Evolutionary conservation across 495 filamentous ascomycete species (phyloP), one percentile per base, ranked within the genome.

Genomic region (Neurospora tetraspora): DNA sequence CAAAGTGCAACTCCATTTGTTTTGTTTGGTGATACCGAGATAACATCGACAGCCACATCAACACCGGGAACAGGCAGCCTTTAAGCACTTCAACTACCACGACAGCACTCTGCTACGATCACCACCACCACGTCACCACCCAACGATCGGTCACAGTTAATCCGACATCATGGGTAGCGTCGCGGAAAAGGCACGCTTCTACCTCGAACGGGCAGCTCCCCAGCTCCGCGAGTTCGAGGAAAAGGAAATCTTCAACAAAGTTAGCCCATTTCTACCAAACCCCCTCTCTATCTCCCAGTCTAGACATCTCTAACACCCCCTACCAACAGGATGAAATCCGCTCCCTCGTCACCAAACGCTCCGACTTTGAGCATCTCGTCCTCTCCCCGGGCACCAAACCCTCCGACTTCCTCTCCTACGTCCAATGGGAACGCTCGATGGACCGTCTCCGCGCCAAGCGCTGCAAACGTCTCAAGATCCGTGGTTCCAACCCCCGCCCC

Each of bases 101-200:
- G 11, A 23, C 69, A 43, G 69, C 27, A 43, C 27, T 16, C 47
- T 61, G 5, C 47, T 8, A 16, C 12, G 23, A 31, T 68, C 12
- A 71, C 34, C 59, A 36, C 20, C 36, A 69, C 11, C 61, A 59
- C 47, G 27, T n/a, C 20, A 69, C 5, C 12, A 73, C 6, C 8
- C 39, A 70, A 7, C 40, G 31, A 47, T 40, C 20, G 20, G 7
- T 68, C 45, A 31, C 11, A 42, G 7, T 40, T 34, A 70, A 42
- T 47, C 42, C 39, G 16, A 45, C 36, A 86, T 53, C 70, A 97
- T 97, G 94, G 89, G 93, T 1, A 88, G 88, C 61, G 89, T 93
- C 53, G 92, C 91, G 73, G 96, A 99, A 79, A 98, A 97, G 82
- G 95, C 94, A 20, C 92, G 95, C 37, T 98, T 94, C 82, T 97